These are phyloP conservation scores for Massariosphaeria phaeospora DNA, from an alignment of 495 filamentous ascomycete species.

Conservation along the genomic window DNA sequence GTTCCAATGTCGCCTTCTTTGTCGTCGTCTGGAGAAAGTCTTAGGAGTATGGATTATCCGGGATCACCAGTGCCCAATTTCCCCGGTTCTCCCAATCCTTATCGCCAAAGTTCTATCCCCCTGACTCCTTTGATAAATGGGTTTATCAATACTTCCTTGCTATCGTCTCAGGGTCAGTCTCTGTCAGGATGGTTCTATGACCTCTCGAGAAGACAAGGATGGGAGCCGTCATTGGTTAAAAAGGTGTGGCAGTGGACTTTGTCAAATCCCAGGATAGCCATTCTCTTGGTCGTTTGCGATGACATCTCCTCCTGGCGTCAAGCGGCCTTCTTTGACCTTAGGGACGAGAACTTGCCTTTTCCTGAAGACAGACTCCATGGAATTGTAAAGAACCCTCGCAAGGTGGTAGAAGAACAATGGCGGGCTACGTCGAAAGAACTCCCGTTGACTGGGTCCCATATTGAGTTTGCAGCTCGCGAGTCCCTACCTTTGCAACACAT, in stretches of 20 bases:
- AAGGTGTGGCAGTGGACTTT: slow-evolving; percentile 32
- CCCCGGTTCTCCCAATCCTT: slow-evolving; percentile 30
- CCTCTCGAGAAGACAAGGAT: slow-evolving; percentile 17
- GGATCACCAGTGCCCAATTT: slow-evolving; percentile 19
- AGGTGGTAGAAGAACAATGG: slow-evolving; percentile 32
- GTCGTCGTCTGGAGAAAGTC: slow-evolving; percentile 15
- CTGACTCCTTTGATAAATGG: slow-evolving; percentile 15
- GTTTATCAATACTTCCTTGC: slow-evolving; percentile 16
- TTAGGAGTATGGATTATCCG: slow-evolving; percentile 21
- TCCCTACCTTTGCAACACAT: slow-evolving; percentile 30
- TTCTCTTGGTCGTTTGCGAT: slow-evolving; percentile 32
- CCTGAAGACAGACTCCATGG: slow-evolving; percentile 22
- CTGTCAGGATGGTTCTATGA: slow-evolving; percentile 25
- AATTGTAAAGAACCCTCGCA: slow-evolving; percentile 28
- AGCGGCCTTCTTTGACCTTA: slow-evolving; percentile 31
- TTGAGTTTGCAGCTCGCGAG: slow-evolving; percentile 30
- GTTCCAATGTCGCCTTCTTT: slow-evolving; percentile 9
- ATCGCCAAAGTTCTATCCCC: slow-evolving; percentile 16
- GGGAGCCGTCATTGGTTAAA: slow-evolving; percentile 14
- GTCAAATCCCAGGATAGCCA: slow-evolving; percentile 28
- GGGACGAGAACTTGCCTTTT: slow-evolving; percentile 33
- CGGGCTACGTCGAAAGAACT: slow-evolving; percentile 32
- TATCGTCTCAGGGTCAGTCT: slow-evolving; percentile 18
- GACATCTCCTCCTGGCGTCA: slow-evolving; percentile 30
- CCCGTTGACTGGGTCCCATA: slow-evolving; percentile 30